Evolutionary conservation across 2,329 filamentous ascomycete genomes (phyloP).

Genomic region (Aspergillus flavus): DNA sequence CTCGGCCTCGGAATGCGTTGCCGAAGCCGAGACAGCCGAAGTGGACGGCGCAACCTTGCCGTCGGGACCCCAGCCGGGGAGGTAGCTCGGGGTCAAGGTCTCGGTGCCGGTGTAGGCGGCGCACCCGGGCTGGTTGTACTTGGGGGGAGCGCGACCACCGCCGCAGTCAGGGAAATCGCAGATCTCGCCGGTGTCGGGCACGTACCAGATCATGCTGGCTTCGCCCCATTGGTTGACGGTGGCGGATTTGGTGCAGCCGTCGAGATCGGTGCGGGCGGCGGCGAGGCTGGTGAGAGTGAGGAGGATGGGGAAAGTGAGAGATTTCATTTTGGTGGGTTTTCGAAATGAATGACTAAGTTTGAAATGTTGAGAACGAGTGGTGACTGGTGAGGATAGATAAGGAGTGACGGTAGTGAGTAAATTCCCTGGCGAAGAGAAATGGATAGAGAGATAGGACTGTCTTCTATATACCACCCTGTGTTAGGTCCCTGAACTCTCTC

Average conservation of each 20-base stretch:
- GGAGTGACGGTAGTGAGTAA: conserved; percentile 2
- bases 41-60: not conserved
- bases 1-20: not conserved
- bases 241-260: conserved; percentile 28
- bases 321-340: conserved; percentile 22
- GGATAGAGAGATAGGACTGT: not conserved
- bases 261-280: conserved; percentile 28
- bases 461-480: not conserved
- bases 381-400: not conserved
- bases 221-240: conserved; percentile 30
- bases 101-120: conserved; percentile 28
- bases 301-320: conserved; percentile 20
- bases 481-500: not conserved
- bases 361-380: not conserved
- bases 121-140: conserved; percentile 65
- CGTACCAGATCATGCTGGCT: conserved; percentile 53
- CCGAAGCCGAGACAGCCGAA: not conserved
- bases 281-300: conserved; percentile 19
- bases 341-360: conserved; percentile 9
- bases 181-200: conserved; percentile 65
- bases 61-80: not conserved
- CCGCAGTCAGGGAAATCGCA: conserved; percentile 68
- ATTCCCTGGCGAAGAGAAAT: not conserved
- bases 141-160: conserved; percentile 66
- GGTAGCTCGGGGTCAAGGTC: not conserved